Base-by-base conservation (phyloP, 495 filamentous ascomycete genomes). In the Jackrogersella multiformis region DNA sequence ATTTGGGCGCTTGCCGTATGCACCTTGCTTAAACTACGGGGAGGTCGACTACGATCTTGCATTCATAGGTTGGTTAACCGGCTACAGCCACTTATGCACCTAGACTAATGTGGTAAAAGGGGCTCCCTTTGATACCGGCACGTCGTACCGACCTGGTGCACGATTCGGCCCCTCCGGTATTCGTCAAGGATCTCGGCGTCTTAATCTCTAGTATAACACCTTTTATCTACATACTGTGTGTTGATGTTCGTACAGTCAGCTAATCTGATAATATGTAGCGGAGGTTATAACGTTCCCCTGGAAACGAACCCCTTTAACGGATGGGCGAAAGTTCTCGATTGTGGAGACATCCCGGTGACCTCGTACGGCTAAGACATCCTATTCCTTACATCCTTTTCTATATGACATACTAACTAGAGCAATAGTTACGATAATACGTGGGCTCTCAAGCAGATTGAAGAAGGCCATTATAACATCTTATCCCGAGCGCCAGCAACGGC, bases 111-210 rank as follows among this genome's bases (percentile, higher is more conserved):
- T 5, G 15, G 8, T n/a, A 8, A 36, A 56, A 80, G 78, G 77
- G 48, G 76, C 80, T 34, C 75, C 77, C 4, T 79, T 76, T 44
- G 74, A 82, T 53, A 78, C 76, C 35, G 75, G 79, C 34, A 76
- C 75, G n/a, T 75, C 74, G 5, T 78, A 78, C 61, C 73, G 74
- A 10, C 70, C 76, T 74, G 89, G 90, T n/a, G 92, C 92, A 51
- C 85, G 92, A 18, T 95, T 95, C 74, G 92, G 92, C 0, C 92
- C 92, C 15, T 90, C 91, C 8, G 89, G 92, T 48, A 96, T 96
- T 63, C 89, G 92, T 45, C 89, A 92, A 60, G 92, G 90, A 53
- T 92, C 89, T 35, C 86, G 89, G 12, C 88, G 91, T 35, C 87
- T 94, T 65, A 89, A 89, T 67, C 81, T 88, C 36, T 90, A 81